Base-by-base conservation (phyloP, 495 filamentous ascomycete genomes). In the Ascodesmis nigricans region DNA sequence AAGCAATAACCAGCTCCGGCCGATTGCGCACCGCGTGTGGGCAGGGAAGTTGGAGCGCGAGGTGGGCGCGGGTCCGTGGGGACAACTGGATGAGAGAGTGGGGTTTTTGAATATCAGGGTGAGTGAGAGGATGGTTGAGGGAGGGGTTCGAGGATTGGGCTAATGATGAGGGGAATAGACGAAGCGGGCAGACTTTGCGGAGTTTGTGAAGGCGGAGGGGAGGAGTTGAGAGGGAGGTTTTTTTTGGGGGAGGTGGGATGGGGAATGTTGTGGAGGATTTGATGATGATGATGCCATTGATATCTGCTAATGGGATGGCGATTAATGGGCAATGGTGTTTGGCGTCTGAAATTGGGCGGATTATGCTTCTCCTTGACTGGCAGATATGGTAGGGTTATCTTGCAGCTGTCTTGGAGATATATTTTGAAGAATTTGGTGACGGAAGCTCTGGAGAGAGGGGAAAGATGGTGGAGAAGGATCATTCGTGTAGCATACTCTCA, bases 11-110 rank as follows among this genome's bases (percentile, higher is more conserved):
- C 6, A 6, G 23, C 51, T 80, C 45, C 68, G 76, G 53, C 77
- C 78, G 1, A 73, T 84, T 39, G 71, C 69, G 53, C 82, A 76
- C 75, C 66, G 69, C 15, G 71, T 74, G 39, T 90, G 79, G 79
- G 77, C 77, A 17, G 76, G 78, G 30, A 66, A 78, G 55, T 71
- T 80, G 40, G 78, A 90, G 58, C 64, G 63, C 36, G 73, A 82
- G 23, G 39, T 33, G 17, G 63, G 63, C 3, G 61, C 57, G 29
- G 58, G 56, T 9, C 65, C 66, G 29, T 71, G 60, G 41, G 45
- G 53, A 20, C 49, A 53, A 16, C 44, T 71, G 39, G 67, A 65
- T 62, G 73, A 59, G 62, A 62, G 64, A 49, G 60, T 62, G 34
- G 69, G 71, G 2, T 83, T 82, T 46, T 61, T 68, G 52, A 68